Percentiles rank a stretch among this genome's conserved stretches.
phyloP scores from a whole-genome alignment of 192 early-diverging fungal species.

The Pecoramyces ruminantium region DNA sequence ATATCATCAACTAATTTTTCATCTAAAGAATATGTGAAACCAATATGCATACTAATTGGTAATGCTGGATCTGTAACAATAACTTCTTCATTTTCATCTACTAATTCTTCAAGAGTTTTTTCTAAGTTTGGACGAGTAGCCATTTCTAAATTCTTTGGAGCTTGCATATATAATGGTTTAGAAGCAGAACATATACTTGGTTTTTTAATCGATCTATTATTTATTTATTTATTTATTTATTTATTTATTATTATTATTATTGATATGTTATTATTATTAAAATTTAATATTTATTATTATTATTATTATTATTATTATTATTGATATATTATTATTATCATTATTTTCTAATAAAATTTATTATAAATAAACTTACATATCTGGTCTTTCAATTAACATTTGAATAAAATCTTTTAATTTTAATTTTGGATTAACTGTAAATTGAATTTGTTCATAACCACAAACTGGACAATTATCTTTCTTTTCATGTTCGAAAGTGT shows the following conservation, averaged over 20 bases:
- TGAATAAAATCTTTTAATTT: conserved; percentile 75
- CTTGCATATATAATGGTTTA: conserved; percentile 71
- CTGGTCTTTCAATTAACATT: conserved; percentile 48
- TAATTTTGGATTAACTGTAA: conserved; percentile 25
- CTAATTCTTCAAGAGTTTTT: conserved; percentile 43
- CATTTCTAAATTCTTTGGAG: conserved; percentile 57
- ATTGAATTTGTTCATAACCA: conserved; percentile 32
- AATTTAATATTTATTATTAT: no score
- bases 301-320: no score
- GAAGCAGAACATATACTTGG: conserved; percentile 48
- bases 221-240: no score
- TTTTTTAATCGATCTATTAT: conserved; percentile 72
- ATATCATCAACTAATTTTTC: neutral
- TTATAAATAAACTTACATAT: conserved; percentile 30
- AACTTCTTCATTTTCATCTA: conserved; percentile 50
- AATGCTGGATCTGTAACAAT: conserved; percentile 66
- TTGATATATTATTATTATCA: no score
- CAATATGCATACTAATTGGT: conserved; percentile 29
- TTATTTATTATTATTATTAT: no score
- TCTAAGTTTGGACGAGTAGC: conserved; percentile 72
- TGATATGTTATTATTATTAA: no score
- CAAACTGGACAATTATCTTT: conserved; percentile 86
- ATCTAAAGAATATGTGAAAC: conserved; percentile 4
- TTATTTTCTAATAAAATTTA: no score
- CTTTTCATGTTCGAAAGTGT: conserved; percentile 67